phyloP scores from a whole-genome alignment of 352 stramenopile genomes.

The Lagenidium sp. region DNA sequence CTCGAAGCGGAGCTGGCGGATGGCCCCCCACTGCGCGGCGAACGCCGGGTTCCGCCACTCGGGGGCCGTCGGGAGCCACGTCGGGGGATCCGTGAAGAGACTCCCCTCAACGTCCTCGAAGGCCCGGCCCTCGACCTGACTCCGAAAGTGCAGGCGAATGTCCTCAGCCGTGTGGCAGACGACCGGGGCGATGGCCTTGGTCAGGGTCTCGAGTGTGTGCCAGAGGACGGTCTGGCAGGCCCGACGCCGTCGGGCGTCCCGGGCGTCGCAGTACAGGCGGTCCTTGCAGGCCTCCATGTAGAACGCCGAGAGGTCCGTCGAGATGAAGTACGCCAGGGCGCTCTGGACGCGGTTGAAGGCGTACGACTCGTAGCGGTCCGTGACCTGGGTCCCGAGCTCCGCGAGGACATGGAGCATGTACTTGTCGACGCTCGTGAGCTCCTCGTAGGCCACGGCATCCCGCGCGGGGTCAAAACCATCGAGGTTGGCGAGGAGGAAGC shows the following conservation, averaged over 20 bases:
- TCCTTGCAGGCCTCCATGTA: slow-evolving; percentile 98
- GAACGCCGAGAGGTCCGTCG: slow-evolving; percentile 95
- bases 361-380: slow-evolving; percentile 71
- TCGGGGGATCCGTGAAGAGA: slow-evolving; percentile 59
- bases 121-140: slow-evolving; percentile 30
- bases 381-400: slow-evolving; percentile 75
- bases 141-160: slow-evolving; percentile 87
- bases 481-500: slow-evolving; percentile 96
- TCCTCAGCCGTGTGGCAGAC: slow-evolving; percentile 96
- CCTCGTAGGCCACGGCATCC: slow-evolving; percentile 78
- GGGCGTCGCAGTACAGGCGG: slow-evolving; percentile 92
- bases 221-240: slow-evolving; percentile 86
- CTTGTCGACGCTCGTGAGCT: slow-evolving; percentile 91
- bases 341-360: slow-evolving; percentile 92
- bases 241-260: slow-evolving; percentile 70
- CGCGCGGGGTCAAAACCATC: slow-evolving; percentile 87
- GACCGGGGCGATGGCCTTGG: slow-evolving; percentile 78
- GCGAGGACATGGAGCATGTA: slow-evolving; percentile 93
- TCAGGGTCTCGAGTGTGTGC: slow-evolving; percentile 52
- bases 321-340: slow-evolving; percentile 89
- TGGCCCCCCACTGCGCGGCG: slow-evolving; percentile 75
- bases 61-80: slow-evolving; percentile 40
- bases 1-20: slow-evolving; percentile 82
- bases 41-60: slow-evolving; percentile 47
- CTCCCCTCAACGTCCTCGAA: slow-evolving; percentile 52